phyloP scores from a whole-genome alignment of 371 early-diverging fungal genomes.

The Mortierella sp. region DNA sequence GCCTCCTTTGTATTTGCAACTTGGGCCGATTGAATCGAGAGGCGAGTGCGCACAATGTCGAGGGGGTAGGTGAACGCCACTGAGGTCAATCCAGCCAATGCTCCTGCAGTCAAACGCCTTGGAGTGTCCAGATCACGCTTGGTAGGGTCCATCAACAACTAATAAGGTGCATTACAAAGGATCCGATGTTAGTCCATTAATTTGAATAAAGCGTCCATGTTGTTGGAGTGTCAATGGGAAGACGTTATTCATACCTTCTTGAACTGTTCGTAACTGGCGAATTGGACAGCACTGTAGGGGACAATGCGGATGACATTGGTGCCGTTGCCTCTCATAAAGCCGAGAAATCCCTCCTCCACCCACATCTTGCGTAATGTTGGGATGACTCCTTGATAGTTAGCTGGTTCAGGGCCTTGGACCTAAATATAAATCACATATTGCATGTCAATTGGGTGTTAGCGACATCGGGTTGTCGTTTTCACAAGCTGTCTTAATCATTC shows the following conservation, averaged over 20 bases:
- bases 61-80: constrained; percentile 91
- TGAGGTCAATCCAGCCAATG: constrained; percentile 86
- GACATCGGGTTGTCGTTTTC: neutral
- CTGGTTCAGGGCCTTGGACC: constrained; percentile 81
- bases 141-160: constrained; percentile 75
- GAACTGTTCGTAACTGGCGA: constrained; percentile 88
- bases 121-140: constrained; percentile 81
- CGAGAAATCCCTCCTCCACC: constrained; percentile 87
- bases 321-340: constrained; percentile 94
- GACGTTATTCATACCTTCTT: constrained; percentile 62
- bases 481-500: neutral
- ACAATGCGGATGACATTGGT: constrained; percentile 93
- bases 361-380: constrained; percentile 87
- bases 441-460: neutral
- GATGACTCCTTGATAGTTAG: constrained; percentile 78
- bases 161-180: neutral
- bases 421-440: constrained; percentile 38
- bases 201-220: neutral
- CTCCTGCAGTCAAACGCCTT: constrained; percentile 83
- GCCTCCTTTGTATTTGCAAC: constrained; percentile 49
- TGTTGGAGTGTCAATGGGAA: neutral
- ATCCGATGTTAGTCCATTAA: neutral
- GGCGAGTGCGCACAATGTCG: constrained; percentile 89
- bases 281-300: constrained; percentile 93
- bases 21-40: constrained; percentile 81